Conservation (phyloP, 2,329 filamentous ascomycete species). For the Aspergillus caelatus region DNA sequence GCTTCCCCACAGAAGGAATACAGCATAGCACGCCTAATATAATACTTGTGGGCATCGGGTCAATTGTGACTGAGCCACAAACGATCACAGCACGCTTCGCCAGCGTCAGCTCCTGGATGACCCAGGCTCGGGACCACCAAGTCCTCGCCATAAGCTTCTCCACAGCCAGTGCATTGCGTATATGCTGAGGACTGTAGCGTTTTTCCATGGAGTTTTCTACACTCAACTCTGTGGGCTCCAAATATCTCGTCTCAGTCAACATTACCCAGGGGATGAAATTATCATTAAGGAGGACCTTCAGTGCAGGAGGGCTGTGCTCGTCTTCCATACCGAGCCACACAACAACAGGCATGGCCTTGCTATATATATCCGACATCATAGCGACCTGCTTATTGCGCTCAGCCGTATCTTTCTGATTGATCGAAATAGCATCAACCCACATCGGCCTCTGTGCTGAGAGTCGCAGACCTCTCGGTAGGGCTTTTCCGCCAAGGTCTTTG, state of each 20-base stretch:
- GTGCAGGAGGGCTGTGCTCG: background rate
- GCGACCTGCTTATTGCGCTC: background rate
- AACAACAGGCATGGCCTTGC: background rate
- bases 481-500: background rate
- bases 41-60: rapidly evolving
- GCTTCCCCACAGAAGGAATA: no score
- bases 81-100: background rate
- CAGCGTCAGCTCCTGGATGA: background rate
- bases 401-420: background rate
- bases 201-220: no score
- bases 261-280: no score
- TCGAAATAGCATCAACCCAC: background rate
- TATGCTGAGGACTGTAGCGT: no score
- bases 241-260: no score
- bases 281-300: background rate
- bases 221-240: no score
- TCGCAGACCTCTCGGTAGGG: background rate
- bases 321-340: background rate
- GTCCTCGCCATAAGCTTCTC: background rate
- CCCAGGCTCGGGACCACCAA: background rate
- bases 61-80: background rate
- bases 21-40: no score
- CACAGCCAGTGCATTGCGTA: background rate
- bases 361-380: background rate
- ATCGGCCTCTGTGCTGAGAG: background rate